Base-by-base conservation (phyloP, 1,284 basidiomycete genomes). In the Cryptococcus hybrid region DNA sequence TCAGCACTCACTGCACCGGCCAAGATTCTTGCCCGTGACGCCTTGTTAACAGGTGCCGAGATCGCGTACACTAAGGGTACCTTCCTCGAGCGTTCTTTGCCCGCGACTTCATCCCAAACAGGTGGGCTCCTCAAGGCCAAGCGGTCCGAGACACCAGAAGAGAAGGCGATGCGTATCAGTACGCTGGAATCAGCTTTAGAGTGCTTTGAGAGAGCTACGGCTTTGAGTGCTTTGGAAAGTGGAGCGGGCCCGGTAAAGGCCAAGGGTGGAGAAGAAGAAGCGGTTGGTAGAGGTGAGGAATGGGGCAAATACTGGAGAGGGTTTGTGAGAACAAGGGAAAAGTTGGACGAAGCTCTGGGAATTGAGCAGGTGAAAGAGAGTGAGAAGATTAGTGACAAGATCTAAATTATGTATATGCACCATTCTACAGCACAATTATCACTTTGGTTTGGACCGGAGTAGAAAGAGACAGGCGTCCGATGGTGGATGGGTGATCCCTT, bases 191-290 rank as follows among this genome's bases (percentile, higher is more conserved):
- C 70, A 42, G 83, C 84, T 11, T 67, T 82, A 11, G 80, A 84
- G 56, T 84, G 81, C 66, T 87, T 84, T 57, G 83, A 86, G 64
- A 81, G 84, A 8, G 85, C 85, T 7, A 78, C 86, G 60, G 56
- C 53, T 30, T 63, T 76, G 5, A 56, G 59, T 35, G 60, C 60
- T 2, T 38, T 61, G 2, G 70, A 71, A 88, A 78, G 79, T 79
- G 60, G 83, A 67, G 58, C 65, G 18, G 40, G 40, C 2, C 11
- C 9, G 3, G n/a, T 42, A 11, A 42, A 42, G n/a, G 67, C 64
- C 5, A 68, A 60, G 11, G 53, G 61, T 53, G 60, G 62, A 36
- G 64, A 64, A 55, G 73, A 74, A n/a, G 4, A 36, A 12, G 60
- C 50, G 4, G 65, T 68, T 6, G 72, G 64, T 5, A 59, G 62